Evolutionary conservation across 2,329 filamentous ascomycete genomes (phyloP).

Genomic region (Curvularia lunata): DNA sequence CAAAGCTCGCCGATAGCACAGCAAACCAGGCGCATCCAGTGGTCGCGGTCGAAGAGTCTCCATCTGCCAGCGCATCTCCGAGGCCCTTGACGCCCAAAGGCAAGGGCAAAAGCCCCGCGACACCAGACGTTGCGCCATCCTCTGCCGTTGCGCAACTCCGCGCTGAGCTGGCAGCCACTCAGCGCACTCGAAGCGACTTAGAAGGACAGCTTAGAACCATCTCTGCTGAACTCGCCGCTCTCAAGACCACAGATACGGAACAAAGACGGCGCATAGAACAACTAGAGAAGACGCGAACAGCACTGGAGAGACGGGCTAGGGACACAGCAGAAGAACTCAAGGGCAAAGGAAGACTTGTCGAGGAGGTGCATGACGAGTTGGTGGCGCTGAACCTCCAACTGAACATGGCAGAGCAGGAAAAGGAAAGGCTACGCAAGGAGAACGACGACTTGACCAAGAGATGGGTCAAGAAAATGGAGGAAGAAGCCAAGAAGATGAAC

Average conservation of each 20-base stretch:
- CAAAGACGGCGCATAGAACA: conserved; percentile 67
- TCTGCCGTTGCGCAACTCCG: conserved; percentile 44
- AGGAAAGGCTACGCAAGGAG: conserved; percentile 75
- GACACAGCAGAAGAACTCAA: conserved; percentile 86
- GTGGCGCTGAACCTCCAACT: conserved; percentile 86
- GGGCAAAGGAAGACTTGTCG: conserved; percentile 82
- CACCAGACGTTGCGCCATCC: conserved; percentile 20
- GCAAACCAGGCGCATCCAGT: conserved; percentile 41
- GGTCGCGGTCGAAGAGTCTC: conserved; percentile 26
- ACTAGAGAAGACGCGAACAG: conserved; percentile 67
- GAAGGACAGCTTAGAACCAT: conserved; percentile 68
- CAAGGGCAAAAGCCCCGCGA: conserved; percentile 21
- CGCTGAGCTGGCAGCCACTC: conserved; percentile 75
- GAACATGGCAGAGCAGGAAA: conserved; percentile 80
- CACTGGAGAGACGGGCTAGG: conserved; percentile 69
- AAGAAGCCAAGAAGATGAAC: conserved; percentile 90
- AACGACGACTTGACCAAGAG: conserved; percentile 88
- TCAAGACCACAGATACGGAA: conserved; percentile 66
- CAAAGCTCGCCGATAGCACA: conserved; percentile 55
- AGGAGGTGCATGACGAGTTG: conserved; percentile 92
- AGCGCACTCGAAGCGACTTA: conserved; percentile 74
- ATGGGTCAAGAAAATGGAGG: conserved; percentile 87
- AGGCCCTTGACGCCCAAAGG: conserved; percentile 35
- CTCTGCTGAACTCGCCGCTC: conserved; percentile 67
- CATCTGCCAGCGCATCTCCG: conserved; percentile 26